These are phyloP conservation scores for Beauveria sp. DNA, from an alignment of 2,329 filamentous ascomycete species.

Conservation along the genomic window DNA sequence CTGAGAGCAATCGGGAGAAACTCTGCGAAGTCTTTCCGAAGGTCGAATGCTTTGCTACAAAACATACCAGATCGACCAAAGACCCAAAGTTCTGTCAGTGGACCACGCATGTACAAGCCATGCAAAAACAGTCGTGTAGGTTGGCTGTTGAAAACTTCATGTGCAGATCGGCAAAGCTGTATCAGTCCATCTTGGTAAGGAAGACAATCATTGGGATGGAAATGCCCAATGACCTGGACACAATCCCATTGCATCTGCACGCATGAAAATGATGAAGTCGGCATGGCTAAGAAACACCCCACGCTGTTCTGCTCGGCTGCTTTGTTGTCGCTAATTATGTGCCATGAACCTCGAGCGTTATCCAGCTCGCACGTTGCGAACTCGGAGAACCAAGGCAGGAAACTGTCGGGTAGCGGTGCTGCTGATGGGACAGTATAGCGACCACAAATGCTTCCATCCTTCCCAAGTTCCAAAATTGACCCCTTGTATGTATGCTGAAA, in stretches of 20 bases:
- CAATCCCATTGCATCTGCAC: constrained; percentile 11
- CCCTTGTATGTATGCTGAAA: not conserved
- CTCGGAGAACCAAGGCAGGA: constrained; percentile 15
- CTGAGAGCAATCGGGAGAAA: constrained; percentile 22
- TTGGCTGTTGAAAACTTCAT: constrained; percentile 23
- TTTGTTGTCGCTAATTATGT: not conserved
- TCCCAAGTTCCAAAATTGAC: not conserved
- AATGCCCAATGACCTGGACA: constrained; percentile 15
- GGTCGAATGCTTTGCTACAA: constrained; percentile 23
- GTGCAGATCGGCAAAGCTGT: constrained; percentile 14
- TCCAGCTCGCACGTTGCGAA: constrained; percentile 12
- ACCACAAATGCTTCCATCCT: not conserved
- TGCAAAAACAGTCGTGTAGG: constrained; percentile 28
- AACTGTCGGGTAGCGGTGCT: constrained; percentile 13
- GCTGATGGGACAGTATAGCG: constrained; percentile 12
- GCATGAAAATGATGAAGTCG: constrained; percentile 3
- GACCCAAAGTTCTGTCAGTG: constrained; percentile 26
- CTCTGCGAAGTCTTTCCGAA: constrained; percentile 20
- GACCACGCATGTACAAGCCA: constrained; percentile 27
- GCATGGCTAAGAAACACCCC: not conserved
- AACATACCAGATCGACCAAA: constrained; percentile 31
- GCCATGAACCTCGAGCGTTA: not conserved
- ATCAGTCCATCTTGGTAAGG: constrained; percentile 14
- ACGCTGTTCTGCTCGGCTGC: not conserved
- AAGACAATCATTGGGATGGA: constrained; percentile 4